Evolutionary conservation across 2,329 filamentous ascomycete genomes (phyloP).

Genomic region (Fusarium sambucinum): DNA sequence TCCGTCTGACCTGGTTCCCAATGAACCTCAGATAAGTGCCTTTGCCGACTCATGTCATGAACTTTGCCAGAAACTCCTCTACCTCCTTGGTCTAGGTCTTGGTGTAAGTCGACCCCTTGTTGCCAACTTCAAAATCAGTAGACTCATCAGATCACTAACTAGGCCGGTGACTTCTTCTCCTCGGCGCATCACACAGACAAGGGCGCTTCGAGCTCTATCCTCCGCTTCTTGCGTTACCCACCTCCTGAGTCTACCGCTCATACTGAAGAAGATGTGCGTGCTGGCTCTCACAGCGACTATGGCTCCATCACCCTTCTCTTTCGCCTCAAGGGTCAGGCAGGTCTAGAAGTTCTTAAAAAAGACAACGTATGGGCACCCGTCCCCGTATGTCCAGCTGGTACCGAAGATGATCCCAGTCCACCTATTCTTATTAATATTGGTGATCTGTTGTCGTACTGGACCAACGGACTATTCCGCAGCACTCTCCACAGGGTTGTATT

Average conservation of each 20-base stretch:
- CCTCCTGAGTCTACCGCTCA: constrained; percentile 60
- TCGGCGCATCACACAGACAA: constrained; percentile 60
- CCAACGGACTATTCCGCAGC: constrained; percentile 84
- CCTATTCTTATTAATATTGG: constrained; percentile 86
- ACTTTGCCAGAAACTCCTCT: constrained; percentile 79
- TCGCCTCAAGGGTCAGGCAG: constrained; percentile 85
- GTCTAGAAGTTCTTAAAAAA: constrained; percentile 81
- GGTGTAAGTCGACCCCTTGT: constrained; percentile 59
- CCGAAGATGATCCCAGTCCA: constrained; percentile 69
- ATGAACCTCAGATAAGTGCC: constrained; percentile 70
- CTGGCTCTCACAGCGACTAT: constrained; percentile 94
- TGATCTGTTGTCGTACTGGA: constrained; percentile 85
- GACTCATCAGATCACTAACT: constrained; percentile 6
- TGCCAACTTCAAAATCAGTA: constrained; percentile 2
- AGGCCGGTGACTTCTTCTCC: constrained; percentile 67
- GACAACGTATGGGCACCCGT: constrained; percentile 71
- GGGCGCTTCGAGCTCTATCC: constrained; percentile 67
- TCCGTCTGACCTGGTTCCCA: constrained; percentile 70
- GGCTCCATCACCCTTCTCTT: constrained; percentile 81
- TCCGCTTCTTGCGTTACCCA: constrained; percentile 81
- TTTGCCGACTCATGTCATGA: constrained; percentile 79
- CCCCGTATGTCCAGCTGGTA: constrained; percentile 72
- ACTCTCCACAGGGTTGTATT: constrained; percentile 93
- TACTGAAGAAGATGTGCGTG: constrained; percentile 75
- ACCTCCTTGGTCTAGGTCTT: constrained; percentile 82